Conservation (phyloP, 2,329 filamentous ascomycete genomes). For the Pseudogymnoascus verrucosus region DNA sequence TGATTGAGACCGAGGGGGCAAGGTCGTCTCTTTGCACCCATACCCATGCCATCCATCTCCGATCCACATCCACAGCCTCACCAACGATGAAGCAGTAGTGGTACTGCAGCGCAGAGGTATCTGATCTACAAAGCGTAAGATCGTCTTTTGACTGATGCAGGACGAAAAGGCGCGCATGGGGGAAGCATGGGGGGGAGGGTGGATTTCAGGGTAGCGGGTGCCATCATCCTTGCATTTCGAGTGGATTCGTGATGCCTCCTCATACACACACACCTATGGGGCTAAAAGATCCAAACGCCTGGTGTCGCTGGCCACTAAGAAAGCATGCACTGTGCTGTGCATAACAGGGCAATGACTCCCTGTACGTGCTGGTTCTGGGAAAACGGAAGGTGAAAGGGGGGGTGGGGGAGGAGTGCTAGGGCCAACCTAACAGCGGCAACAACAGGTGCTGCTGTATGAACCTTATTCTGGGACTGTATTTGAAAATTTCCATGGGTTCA, state of each 20-base stretch:
- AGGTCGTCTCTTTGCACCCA: background rate
- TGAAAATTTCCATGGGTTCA: background rate
- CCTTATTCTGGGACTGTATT: background rate
- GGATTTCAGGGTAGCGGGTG: background rate
- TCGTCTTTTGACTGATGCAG: background rate
- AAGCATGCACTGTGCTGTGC: background rate
- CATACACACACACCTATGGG: background rate
- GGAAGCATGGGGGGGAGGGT: background rate
- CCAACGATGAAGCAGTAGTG: background rate
- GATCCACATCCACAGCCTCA: background rate
- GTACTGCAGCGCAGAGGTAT: background rate
- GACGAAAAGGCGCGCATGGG: background rate
- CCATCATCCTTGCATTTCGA: background rate
- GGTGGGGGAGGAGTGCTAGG: background rate
- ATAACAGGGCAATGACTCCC: background rate
- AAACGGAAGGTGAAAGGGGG: background rate
- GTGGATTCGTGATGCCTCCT: background rate
- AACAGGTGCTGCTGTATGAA: background rate
- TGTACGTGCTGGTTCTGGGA: background rate
- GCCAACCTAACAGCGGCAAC: background rate
- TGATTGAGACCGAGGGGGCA: background rate
- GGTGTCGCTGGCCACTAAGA: background rate
- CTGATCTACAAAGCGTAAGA: background rate
- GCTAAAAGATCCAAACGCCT: background rate
- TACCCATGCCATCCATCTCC: background rate